These are phyloP conservation scores for Plasmodium relictum DNA, from an alignment of 169 alveolate genomes.

Conservation along the genomic window DNA sequence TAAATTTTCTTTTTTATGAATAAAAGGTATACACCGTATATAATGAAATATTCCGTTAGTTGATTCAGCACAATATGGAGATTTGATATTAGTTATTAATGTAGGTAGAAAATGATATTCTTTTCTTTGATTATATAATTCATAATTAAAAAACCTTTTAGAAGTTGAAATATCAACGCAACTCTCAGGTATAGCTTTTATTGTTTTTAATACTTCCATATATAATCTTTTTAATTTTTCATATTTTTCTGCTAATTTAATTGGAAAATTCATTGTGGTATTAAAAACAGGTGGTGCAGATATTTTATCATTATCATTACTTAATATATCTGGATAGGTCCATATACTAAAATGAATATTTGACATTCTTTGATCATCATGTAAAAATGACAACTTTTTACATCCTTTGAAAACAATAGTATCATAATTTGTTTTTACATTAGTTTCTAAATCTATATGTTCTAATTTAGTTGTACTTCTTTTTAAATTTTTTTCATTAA, in stretches of 20 bases:
- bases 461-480: constrained; percentile 52
- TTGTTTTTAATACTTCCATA: constrained; percentile 53
- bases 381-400: constrained; percentile 48
- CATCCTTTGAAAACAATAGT: constrained; percentile 68
- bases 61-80: constrained; percentile 76
- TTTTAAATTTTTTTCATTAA: constrained; percentile 77
- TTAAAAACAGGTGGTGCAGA: constrained; percentile 32
- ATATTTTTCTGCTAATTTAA: constrained; percentile 59
- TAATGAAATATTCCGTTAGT: constrained; percentile 80
- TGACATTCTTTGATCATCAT: constrained; percentile 60
- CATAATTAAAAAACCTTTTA: constrained; percentile 75
- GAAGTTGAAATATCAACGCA: constrained; percentile 33
- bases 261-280: constrained; percentile 52
- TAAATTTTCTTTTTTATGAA: constrained; percentile 75
- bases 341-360: constrained; percentile 61
- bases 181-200: constrained; percentile 45
- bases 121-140: constrained; percentile 78
- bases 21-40: constrained; percentile 80
- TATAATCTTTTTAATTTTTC: constrained; percentile 45
- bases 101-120: constrained; percentile 76
- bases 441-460: constrained; percentile 72
- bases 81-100: constrained; percentile 76
- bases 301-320: neutral
- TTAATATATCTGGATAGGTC: constrained; percentile 70
- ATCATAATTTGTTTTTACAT: constrained; percentile 48